Base-by-base conservation (phyloP, 208 protist genomes). In the Acanthamoeba sp. region DNA sequence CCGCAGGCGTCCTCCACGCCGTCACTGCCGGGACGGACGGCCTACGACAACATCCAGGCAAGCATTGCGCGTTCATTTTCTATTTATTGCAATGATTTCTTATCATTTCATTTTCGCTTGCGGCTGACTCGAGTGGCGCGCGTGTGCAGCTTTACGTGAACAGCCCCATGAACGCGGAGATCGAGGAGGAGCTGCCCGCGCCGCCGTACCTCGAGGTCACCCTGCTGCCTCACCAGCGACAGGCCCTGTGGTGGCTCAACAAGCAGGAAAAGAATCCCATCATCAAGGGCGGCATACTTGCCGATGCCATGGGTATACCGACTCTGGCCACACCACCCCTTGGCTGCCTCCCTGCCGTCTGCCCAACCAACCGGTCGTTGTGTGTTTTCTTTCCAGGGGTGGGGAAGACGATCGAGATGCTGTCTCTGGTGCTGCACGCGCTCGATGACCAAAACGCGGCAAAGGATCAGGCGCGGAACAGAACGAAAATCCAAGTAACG, bases 341-440 rank as follows among this genome's bases (percentile, higher is more conserved):
- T 76, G 12, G 18, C 4, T 76, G 10, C 7, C 12, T 40, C n/a
- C 40, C 48, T 55, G 48, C 48, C 48, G 16, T 55, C 10, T 6
- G 10, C 16, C 10, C 10, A 55, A 16, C 55, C 27, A 16, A 52
- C 45, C 18, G 45, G 45, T 69, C n/a, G 6, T 7, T 22, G 55
- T 62, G 4, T 6, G n/a, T 34, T 32, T 16, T 16, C 27, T 10
- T 22, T 69, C 62, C 66, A 76, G 66, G 66, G 16, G 66, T 96
- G 22, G 96, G 96, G 9, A 98, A 98, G 94, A 97, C 97, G 38
- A 34, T 87, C 9, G 42, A 87, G n/a, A 87, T 87, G 78, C 22
- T 87, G 42, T 48, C 78, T 34, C 78, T 87, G 24, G 27, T 87
- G 9, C 42, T 87, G 40, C 42, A 48, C 42, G 57, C 38, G 24